Evolutionary conservation across 2,329 filamentous ascomycete genomes (phyloP).

Genomic region (Colletotrichum magnum): DNA sequence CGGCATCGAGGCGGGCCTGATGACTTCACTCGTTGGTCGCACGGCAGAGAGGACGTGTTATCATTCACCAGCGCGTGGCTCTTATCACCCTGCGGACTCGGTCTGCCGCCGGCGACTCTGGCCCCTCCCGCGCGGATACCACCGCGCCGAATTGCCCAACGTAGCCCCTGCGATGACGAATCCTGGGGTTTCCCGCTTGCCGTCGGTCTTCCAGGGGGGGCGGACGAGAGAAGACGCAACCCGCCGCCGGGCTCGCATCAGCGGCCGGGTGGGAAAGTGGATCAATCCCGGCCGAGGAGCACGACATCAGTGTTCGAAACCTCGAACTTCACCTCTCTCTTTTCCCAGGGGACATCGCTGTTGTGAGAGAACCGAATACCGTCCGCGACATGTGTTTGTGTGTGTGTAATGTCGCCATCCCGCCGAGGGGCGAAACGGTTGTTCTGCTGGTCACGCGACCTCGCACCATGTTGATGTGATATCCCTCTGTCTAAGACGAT

Average conservation of each 20-base stretch:
- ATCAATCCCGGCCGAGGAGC: slow-evolving; percentile 1
- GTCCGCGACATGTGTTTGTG: neutral
- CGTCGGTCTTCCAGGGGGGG: neutral
- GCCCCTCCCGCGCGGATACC: neutral
- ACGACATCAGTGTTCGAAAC: neutral
- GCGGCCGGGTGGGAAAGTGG: neutral
- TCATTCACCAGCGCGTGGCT: neutral
- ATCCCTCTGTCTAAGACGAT: neutral
- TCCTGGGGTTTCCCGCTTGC: slow-evolving; percentile 10
- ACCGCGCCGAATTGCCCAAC: neutral
- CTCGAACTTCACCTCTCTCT: neutral
- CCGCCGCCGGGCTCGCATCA: slow-evolving; percentile 19
- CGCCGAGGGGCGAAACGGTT: neutral
- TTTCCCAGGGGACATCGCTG: neutral
- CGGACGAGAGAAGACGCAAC: slow-evolving; percentile 12
- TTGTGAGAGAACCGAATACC: neutral
- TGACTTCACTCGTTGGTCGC: slow-evolving; percentile 2
- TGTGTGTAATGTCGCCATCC: neutral
- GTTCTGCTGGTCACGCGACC: neutral
- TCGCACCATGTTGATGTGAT: slow-evolving; percentile 9
- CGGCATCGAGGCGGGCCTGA: slow-evolving; percentile 1
- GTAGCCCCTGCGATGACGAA: slow-evolving; percentile 21
- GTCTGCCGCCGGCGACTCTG: too few species aligned
- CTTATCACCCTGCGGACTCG: neutral
- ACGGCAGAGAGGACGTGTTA: neutral